phyloP scores from a whole-genome alignment of 2,329 filamentous ascomycete species.

The Penicillium digitatum region DNA sequence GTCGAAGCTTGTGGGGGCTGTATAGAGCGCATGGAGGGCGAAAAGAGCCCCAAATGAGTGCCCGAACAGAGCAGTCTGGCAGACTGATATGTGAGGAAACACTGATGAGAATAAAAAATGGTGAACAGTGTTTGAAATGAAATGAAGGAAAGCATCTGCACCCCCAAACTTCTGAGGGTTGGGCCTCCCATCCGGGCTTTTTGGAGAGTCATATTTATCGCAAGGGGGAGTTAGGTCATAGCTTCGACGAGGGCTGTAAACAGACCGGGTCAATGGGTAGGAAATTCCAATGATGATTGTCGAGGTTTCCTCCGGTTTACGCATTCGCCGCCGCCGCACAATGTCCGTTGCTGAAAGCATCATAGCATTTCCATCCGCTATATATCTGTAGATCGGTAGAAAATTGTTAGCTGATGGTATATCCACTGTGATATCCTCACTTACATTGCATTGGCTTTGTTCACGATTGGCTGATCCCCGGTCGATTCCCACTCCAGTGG shows the following conservation, averaged over 20 bases:
- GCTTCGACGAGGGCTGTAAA: conserved; percentile 21
- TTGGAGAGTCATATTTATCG: conserved; percentile 20
- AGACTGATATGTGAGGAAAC: conserved; percentile 32
- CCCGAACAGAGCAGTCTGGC: conserved; percentile 46
- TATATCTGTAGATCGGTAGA: conserved; percentile 16
- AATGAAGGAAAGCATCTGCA: conserved; percentile 45
- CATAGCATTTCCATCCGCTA: conserved; percentile 30
- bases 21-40: conserved; percentile 45
- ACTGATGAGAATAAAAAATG: conserved; percentile 27
- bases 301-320: conserved; percentile 10
- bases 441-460: conserved; percentile 19
- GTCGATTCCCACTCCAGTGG: conserved; percentile 21
- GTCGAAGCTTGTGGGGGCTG: conserved; percentile 42
- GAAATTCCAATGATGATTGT: conserved; percentile 27
- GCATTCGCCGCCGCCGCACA: conserved; percentile 18
- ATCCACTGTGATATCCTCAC: background rate
- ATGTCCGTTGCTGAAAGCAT: conserved; percentile 27
- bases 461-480: background rate
- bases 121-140: conserved; percentile 40
- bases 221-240: conserved; percentile 23
- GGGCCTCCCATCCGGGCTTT: conserved; percentile 23
- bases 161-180: conserved; percentile 35
- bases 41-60: conserved; percentile 52
- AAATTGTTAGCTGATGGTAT: background rate
- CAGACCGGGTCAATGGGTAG: conserved; percentile 19